Conservation (phyloP, 805 yeast genomes). For the Clavispora phyllophila region DNA sequence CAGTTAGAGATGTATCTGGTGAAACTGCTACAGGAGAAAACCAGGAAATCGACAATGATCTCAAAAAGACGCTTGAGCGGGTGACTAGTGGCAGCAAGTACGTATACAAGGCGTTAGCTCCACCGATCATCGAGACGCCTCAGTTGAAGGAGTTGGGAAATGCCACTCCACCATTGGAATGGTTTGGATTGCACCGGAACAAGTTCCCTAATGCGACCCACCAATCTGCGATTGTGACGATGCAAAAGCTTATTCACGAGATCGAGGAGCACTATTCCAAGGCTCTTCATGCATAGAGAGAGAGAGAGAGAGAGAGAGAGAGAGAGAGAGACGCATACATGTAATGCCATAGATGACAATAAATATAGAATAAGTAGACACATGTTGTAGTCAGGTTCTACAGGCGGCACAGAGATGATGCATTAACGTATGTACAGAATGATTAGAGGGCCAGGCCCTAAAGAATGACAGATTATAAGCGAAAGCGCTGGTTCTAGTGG, state of each 20-base stretch:
- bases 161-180: constrained; percentile 96
- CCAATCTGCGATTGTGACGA: constrained; percentile 64
- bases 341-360: too few species aligned
- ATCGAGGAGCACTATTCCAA: constrained; percentile 53
- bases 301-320: neutral
- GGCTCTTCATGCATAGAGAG: constrained; percentile 33
- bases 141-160: constrained; percentile 87
- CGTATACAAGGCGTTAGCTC: constrained; percentile 57
- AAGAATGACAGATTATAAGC: neutral
- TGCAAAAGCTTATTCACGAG: constrained; percentile 70
- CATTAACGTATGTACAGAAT: neutral
- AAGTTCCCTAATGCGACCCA: constrained; percentile 85
- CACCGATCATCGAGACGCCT: constrained; percentile 85
- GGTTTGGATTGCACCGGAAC: constrained; percentile 92
- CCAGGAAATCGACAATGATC: constrained; percentile 30
- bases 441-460: neutral
- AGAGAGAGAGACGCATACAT: neutral
- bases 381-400: neutral
- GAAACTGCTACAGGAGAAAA: too few species aligned
- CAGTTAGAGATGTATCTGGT: too few species aligned
- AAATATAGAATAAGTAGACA: neutral
- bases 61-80: constrained; percentile 32
- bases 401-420: neutral
- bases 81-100: constrained; percentile 39
- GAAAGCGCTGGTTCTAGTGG: constrained; percentile 41